Percentiles rank a stretch among this genome's conserved stretches.
phyloP scores from a whole-genome alignment of 169 alveolate species.

The Plasmodium inui region DNA sequence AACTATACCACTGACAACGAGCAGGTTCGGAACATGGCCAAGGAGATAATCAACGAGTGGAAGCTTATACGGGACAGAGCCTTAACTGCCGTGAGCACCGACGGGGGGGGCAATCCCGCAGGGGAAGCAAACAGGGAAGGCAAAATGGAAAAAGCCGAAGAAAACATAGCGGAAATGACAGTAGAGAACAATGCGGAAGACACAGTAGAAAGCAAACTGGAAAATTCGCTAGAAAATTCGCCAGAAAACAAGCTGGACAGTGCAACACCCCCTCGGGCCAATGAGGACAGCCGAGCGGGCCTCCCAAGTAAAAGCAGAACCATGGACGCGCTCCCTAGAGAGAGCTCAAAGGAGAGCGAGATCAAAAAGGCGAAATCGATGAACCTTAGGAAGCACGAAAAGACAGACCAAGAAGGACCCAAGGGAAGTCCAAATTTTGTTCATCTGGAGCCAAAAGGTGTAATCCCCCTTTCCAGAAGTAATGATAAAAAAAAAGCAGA shows the following conservation, averaged over 20 bases:
- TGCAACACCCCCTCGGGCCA: not conserved
- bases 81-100: not conserved
- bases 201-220: too few relatives aligned
- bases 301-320: not conserved
- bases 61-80: conserved; percentile 34
- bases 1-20: conserved; percentile 35
- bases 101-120: not conserved
- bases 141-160: conserved; percentile 9
- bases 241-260: not conserved
- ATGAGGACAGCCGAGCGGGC: not conserved
- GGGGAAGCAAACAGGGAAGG: not conserved
- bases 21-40: conserved; percentile 12
- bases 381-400: not conserved
- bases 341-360: not conserved
- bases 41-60: conserved; percentile 39
- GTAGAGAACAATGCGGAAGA: not conserved
- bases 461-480: not conserved
- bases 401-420: not conserved
- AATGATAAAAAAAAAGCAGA: not conserved
- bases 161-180: not conserved
- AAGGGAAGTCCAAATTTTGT: not conserved
- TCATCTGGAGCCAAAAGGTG: not conserved
- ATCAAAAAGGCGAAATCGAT: not conserved
- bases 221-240: not conserved
- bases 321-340: not conserved